Base-by-base conservation (phyloP, 2,329 filamentous ascomycete species). In the Harringtonia aguacate region DNA sequence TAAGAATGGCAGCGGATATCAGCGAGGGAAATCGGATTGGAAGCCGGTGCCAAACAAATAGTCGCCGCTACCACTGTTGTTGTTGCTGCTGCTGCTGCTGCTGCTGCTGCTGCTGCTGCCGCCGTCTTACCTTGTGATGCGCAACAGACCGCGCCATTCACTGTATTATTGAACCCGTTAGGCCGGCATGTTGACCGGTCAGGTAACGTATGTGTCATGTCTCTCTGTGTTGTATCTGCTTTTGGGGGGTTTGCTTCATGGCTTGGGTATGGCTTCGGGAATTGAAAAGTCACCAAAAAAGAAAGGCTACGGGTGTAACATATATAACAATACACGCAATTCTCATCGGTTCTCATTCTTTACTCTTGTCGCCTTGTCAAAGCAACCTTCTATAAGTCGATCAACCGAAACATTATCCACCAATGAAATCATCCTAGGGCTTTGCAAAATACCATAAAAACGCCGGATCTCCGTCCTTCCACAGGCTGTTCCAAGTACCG, bases 301-400 rank as follows among this genome's bases (percentile, higher is more conserved):
- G 30, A 40, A 33, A 36, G 41, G 13, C 39, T 40, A 45, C 24
- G 37, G 34, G 45, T 46, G 50, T 39, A 27, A 36, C 15, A 36
- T 27, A 27, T 27, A 27, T 10, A 27, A 27, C 24, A 27, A 27
- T 27, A 27, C 24, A 27, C 24, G 7, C 24, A 27, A 27, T n/a
- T n/a, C n/a, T n/a, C n/a, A n/a, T n/a, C n/a, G n/a, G n/a, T n/a
- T n/a, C n/a, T n/a, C n/a, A n/a, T n/a, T n/a, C n/a, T n/a, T n/a
- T n/a, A n/a, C n/a, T n/a, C n/a, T n/a, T n/a, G n/a, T n/a, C n/a
- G n/a, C n/a, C n/a, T n/a, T n/a, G n/a, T n/a, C n/a, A n/a, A n/a
- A n/a, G n/a, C n/a, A n/a, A n/a, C n/a, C n/a, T n/a, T n/a, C n/a
- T n/a, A n/a, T n/a, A n/a, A n/a, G n/a, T n/a, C n/a, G n/a, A n/a